Evolutionary conservation across 129 eudicot species (phyloP).

Genomic region (Smallanthus sonchifolius): DNA sequence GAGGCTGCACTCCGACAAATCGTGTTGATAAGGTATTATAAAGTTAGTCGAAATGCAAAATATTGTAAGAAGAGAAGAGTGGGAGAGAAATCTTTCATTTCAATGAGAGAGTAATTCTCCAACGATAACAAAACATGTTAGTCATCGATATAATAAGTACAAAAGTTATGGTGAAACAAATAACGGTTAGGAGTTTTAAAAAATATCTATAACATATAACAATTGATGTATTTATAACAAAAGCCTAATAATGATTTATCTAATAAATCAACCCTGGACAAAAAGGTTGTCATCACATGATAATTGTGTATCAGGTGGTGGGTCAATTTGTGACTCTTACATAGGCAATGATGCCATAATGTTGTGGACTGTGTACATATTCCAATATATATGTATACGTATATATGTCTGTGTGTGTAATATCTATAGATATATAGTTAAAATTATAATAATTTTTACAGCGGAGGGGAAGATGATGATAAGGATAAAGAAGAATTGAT

Average conservation of each 20-base stretch:
- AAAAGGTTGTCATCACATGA: no score
- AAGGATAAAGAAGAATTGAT: conserved; percentile 60
- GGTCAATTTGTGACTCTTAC: no score
- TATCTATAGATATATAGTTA: background rate
- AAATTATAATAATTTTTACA: conserved; percentile 5
- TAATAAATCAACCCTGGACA: no score
- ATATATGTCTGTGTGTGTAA: background rate
- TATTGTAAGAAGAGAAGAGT: background rate
- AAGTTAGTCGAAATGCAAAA: background rate
- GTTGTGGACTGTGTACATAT: background rate
- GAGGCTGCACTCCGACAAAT: no score
- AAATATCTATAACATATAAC: background rate
- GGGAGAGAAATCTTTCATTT: background rate
- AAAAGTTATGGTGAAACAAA: background rate
- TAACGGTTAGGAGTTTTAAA: background rate
- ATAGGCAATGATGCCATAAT: background rate
- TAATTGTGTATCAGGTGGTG: no score
- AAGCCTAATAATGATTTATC: background rate
- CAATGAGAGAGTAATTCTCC: background rate
- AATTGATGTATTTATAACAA: no score
- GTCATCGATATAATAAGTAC: background rate
- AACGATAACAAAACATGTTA: background rate
- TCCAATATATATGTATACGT: background rate
- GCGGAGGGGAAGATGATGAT: conserved; percentile 69
- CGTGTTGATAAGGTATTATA: no score